Base-by-base conservation (phyloP, 2,329 filamentous ascomycete species). In the Xylariaceae sp. region DNA sequence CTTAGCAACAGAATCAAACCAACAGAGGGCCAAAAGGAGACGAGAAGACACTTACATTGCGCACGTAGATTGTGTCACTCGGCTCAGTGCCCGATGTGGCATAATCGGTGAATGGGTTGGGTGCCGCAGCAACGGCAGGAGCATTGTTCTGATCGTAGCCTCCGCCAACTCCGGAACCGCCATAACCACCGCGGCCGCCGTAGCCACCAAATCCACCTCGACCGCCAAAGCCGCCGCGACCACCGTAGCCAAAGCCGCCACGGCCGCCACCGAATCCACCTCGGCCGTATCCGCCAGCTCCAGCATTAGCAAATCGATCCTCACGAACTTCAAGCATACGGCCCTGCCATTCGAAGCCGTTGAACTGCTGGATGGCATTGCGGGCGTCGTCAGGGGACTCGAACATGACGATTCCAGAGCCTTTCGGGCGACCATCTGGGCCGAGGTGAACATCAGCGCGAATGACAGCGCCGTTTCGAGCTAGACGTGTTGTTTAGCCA, bases 331-430 rank as follows among this genome's bases (percentile, higher is more conserved):
- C 94, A 54, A 99, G 85, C 55, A 87, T 79, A 60, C 94, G 89
- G 9, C 94, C 94, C 74, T 97, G 93, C 94, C 94, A 99, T 65
- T 99, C 94, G 73, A 96, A 97, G 60, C 94, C 94, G 73, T 97
- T 97, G 81, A 97, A 99, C 68, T 97, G 92, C 71, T 92, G 87
- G 66, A 99, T 99, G 18, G 94, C 94, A 71, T 92, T 96, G 66
- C 92, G 90, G 48, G 94, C 93, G 76, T 99, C 94, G 60, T 97
- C 92, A 1, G 92, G 86, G 59, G 87, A 93, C 74, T 99, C 94
- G 73, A 97, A 99, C 48, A 94, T 92, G 62, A 99, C 94, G 60
- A 97, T 96, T 66, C 94, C 94, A 54, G 94, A 96, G 57, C 94
- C 94, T 79, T 97, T 99, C 53, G 94, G 92, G 65, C 92, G 87